These are phyloP conservation scores for Penicillium dipodomyicola DNA, from an alignment of 495 filamentous ascomycete genomes.

Conservation along the genomic window DNA sequence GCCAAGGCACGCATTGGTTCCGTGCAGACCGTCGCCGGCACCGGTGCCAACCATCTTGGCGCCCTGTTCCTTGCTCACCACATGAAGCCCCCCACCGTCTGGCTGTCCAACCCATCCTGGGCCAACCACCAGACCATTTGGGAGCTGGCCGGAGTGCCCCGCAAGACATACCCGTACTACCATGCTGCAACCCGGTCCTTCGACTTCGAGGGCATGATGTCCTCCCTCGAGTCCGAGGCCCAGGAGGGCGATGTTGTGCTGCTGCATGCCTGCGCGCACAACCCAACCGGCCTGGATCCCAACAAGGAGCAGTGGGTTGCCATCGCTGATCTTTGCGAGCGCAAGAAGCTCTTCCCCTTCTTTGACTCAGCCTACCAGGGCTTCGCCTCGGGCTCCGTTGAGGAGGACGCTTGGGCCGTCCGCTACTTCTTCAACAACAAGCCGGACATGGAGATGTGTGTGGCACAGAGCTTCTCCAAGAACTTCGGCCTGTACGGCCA, in stretches of 20 bases:
- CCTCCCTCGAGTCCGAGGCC: slow-evolving; percentile 43
- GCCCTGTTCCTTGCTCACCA: slow-evolving; percentile 72
- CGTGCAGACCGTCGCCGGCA: slow-evolving; percentile 84
- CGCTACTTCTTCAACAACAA: slow-evolving; percentile 52
- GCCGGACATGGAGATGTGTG: slow-evolving; percentile 49
- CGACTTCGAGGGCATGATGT: slow-evolving; percentile 48
- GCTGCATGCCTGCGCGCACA: slow-evolving; percentile 56
- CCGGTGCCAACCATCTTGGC: slow-evolving; percentile 85
- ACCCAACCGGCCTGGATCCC: slow-evolving; percentile 55
- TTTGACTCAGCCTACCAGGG: slow-evolving; percentile 58
- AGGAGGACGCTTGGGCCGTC: slow-evolving; percentile 54
- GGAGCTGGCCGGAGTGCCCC: slow-evolving; percentile 43
- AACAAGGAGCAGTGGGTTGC: slow-evolving; percentile 53
- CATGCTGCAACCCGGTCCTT: slow-evolving; percentile 43
- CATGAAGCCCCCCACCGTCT: slow-evolving; percentile 46
- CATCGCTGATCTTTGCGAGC: slow-evolving; percentile 50
- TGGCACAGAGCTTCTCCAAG: slow-evolving; percentile 55
- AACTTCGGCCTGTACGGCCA: slow-evolving; percentile 57
- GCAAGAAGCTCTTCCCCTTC: slow-evolving; percentile 53
- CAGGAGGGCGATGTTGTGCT: slow-evolving; percentile 46
- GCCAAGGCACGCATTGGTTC: slow-evolving; percentile 42
- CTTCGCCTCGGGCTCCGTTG: slow-evolving; percentile 53
- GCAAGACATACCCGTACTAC: slow-evolving; percentile 52
- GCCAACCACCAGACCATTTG: slow-evolving; percentile 51
- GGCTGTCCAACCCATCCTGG: slow-evolving; percentile 52